phyloP scores from a whole-genome alignment of 305 asterid genomes.

The Solanum hybrid region DNA sequence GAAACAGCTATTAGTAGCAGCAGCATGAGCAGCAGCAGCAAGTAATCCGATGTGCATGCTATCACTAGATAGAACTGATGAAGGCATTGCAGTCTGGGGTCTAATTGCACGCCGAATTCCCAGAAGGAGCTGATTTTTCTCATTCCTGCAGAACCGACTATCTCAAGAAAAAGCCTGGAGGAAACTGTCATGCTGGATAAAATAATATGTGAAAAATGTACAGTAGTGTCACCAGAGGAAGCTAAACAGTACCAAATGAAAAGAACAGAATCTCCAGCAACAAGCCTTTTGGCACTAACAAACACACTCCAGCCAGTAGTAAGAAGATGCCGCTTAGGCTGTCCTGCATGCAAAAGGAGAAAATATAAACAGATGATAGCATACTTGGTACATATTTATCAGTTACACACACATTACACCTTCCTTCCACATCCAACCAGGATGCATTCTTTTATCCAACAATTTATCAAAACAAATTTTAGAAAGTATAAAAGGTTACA shows the following conservation, averaged over 20 bases:
- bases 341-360: constrained; percentile 47
- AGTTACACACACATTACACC: neutral
- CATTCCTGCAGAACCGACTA: constrained; percentile 50
- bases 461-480: neutral
- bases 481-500: neutral
- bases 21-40: constrained; percentile 99
- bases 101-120: constrained; percentile 85
- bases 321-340: constrained; percentile 93
- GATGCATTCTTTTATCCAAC: neutral
- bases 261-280: constrained; percentile 92
- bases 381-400: neutral
- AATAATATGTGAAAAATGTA: neutral
- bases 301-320: constrained; percentile 98
- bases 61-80: constrained; percentile 92
- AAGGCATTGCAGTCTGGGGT: constrained; percentile 93
- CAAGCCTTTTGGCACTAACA: constrained; percentile 90
- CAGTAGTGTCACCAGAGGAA: neutral
- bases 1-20: constrained; percentile 94
- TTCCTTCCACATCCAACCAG: neutral
- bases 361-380: neutral
- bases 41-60: constrained; percentile 97
- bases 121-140: constrained; percentile 84
- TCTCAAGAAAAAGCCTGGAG: neutral
- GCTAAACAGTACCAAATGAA: constrained; percentile 63
- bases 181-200: neutral